A percentile compares a stretch with the other conserved stretches of the same genome.
Conservation (phyloP, 1,284 basidiomycete genomes). For the Stygiomarasmius scandens region DNA sequence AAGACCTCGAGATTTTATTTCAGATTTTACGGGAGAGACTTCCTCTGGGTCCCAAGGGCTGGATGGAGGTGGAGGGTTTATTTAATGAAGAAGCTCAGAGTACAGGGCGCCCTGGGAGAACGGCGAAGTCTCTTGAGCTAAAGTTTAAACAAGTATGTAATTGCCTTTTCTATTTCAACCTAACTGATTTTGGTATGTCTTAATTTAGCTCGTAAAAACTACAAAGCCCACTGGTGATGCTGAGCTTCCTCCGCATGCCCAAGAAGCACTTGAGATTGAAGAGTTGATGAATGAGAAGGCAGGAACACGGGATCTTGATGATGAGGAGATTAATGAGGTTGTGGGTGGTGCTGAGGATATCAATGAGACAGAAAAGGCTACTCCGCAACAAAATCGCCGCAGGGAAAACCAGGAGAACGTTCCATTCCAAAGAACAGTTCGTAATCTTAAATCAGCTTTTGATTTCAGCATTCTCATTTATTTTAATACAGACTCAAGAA, state of each 20-base stretch:
- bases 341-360: conserved; percentile 6
- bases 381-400: not conserved
- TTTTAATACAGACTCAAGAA: not conserved
- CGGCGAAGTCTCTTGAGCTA: conserved; percentile 28
- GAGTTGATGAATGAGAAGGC: conserved; percentile 25
- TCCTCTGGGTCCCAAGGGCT: conserved; percentile 24
- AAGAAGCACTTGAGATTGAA: conserved; percentile 29
- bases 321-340: conserved; percentile 24
- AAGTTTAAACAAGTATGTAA: conserved; percentile 36
- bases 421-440: not conserved
- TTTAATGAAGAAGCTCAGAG: conserved; percentile 25
- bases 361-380: not conserved
- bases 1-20: conserved; percentile 19
- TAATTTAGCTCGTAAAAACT: conserved; percentile 25
- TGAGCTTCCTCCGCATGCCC: conserved; percentile 29
- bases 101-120: conserved; percentile 18
- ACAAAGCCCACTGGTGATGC: conserved; percentile 36
- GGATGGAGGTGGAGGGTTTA: conserved; percentile 18
- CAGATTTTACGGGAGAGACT: conserved; percentile 18
- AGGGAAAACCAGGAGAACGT: not conserved
- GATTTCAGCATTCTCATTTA: not conserved
- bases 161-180: not conserved
- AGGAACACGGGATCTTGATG: conserved; percentile 25
- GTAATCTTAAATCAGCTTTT: not conserved
- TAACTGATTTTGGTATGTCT: not conserved